Base-by-base conservation (phyloP, 441 rosid species). In the Gossypium gossypioides region DNA sequence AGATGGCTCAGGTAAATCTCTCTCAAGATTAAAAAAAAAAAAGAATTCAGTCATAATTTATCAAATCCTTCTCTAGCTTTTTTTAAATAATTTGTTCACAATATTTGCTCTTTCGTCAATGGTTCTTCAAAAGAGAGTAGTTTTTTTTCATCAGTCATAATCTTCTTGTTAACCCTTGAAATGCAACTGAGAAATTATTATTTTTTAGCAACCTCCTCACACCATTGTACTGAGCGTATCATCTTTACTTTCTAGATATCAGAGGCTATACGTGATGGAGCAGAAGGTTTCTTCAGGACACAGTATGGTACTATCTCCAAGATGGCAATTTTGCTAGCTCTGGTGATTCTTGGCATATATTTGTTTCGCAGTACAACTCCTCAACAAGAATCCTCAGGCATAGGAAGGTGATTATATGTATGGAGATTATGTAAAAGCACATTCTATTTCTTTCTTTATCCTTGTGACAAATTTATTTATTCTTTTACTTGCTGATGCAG, bases 231-330 rank as follows among this genome's bases (percentile, higher is more conserved):
- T 80, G 69, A 85, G 73, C 81, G 76, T 72, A 63, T 84, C 32
- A 59, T 69, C 71, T 58, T 76, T 34, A 71, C 74, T 79, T 82
- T 75, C 71, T 78, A 95, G 99, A 92, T 95, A 89, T 91, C 99
- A 77, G 99, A 95, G 82, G 99, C 99, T 48, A 92, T 95, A 78
- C 97, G 97, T 64, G 99, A 95, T 80, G 99, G 99, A 74, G 97
- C 97, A 74, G 99, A 92, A 86, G 99, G 99, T 21, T 92, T 89
- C 84, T 91, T 95, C 76, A 90, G 97, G 87, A 95, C 97, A 56
- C 97, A 95, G 77, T 95, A 95, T 72, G 89, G 97, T 56, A 90
- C 97, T 58, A 95, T 95, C 74, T 91, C 97, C 52, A 95, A 88
- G 85, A 95, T 95, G 99, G 99, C 99, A 40, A 19, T 90, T 55